phyloP scores from a whole-genome alignment of 75 land plant species.

The Picea glauca region DNA sequence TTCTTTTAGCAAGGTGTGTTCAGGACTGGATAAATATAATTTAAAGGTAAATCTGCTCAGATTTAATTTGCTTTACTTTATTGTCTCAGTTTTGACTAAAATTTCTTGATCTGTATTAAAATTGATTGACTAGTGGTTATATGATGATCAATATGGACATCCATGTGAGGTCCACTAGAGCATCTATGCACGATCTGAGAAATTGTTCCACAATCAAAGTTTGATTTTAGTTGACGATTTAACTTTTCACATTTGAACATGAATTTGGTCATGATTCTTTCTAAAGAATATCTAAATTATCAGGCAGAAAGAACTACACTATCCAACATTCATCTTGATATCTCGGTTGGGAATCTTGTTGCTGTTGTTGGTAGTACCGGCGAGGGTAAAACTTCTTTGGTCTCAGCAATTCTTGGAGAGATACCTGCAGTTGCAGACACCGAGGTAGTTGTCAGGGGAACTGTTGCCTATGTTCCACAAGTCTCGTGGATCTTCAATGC shows the following conservation, averaged over 20 bases:
- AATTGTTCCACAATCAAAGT: no score
- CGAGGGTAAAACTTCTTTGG: slow-evolving; percentile 94
- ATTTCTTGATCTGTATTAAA: no score
- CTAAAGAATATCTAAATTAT: background rate
- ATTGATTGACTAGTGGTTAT: no score
- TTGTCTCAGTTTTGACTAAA: no score
- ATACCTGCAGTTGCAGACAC: slow-evolving; percentile 53
- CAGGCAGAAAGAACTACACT: slow-evolving; percentile 80
- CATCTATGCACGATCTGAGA: no score
- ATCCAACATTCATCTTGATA: slow-evolving; percentile 76
- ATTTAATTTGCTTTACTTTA: no score
- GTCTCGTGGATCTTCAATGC: slow-evolving; percentile 99
- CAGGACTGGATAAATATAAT: no score
- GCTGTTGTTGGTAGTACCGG: slow-evolving; percentile 96
- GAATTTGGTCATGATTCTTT: background rate
- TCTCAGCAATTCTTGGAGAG: slow-evolving; percentile 96
- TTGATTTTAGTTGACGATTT: no score
- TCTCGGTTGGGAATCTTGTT: slow-evolving; percentile 79
- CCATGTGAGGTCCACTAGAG: no score
- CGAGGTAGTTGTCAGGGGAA: slow-evolving; percentile 61
- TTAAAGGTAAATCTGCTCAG: no score
- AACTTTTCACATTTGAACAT: background rate
- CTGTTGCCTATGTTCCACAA: slow-evolving; percentile 96
- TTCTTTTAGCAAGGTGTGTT: no score
- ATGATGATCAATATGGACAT: no score